Percentiles rank a stretch among this genome's conserved stretches.
These are phyloP conservation scores for Usnea hakonensis DNA, from an alignment of 495 filamentous ascomycete species.

Conservation along the genomic window DNA sequence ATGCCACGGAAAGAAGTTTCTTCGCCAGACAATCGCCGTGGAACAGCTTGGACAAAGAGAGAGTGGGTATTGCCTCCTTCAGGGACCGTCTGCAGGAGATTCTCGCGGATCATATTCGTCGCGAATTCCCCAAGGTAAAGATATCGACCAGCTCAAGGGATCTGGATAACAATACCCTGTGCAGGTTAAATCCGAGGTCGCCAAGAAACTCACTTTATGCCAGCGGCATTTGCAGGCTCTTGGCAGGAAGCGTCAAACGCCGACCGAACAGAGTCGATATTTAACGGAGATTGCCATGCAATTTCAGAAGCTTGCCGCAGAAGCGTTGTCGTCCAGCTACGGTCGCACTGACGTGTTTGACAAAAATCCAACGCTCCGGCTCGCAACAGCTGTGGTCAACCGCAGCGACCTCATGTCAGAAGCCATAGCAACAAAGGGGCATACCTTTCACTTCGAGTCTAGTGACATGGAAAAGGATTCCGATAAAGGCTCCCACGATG, in stretches of 20 bases:
- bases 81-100: constrained; percentile 36
- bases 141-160: constrained; percentile 50
- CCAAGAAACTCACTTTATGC: constrained; percentile 15
- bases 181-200: constrained; percentile 19
- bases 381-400: constrained; percentile 41
- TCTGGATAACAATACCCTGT: constrained; percentile 27
- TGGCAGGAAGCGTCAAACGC: constrained; percentile 28
- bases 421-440: constrained; percentile 32
- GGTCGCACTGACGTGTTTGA: constrained; percentile 35
- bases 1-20: constrained; percentile 25
- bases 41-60: constrained; percentile 37
- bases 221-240: constrained; percentile 26
- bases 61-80: constrained; percentile 44
- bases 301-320: constrained; percentile 30
- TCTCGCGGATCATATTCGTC: constrained; percentile 41
- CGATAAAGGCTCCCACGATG: constrained; percentile 11
- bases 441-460: constrained; percentile 31
- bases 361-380: constrained; percentile 26
- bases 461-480: constrained; percentile 9
- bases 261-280: constrained; percentile 30
- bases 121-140: constrained; percentile 48
- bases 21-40: constrained; percentile 34
- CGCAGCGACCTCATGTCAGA: constrained; percentile 37
- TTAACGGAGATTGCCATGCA: constrained; percentile 28
- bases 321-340: constrained; percentile 39